phyloP scores from a whole-genome alignment of 192 early-diverging fungal genomes.

The Coemansia interrupta region DNA sequence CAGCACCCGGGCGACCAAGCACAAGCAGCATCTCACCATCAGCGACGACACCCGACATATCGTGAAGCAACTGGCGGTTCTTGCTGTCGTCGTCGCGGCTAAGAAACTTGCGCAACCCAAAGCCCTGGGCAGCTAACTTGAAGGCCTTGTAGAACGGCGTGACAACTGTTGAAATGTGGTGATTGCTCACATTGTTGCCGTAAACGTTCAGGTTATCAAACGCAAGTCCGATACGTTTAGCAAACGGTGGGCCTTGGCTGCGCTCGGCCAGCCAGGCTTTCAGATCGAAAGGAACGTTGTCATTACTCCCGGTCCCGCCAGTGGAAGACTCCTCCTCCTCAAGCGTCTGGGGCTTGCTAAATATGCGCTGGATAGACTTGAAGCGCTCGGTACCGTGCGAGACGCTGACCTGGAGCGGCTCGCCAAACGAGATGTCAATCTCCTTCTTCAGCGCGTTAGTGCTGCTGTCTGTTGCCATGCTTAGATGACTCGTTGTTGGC shows the following conservation, averaged over 20 bases:
- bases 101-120: slow-evolving; percentile 21
- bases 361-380: slow-evolving; percentile 30
- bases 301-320: not conserved
- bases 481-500: too few species aligned
- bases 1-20: slow-evolving; percentile 65
- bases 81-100: not conserved
- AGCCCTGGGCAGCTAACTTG: slow-evolving; percentile 16
- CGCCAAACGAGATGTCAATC: slow-evolving; percentile 35
- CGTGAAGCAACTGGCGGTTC: slow-evolving; percentile 52
- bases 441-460: not conserved
- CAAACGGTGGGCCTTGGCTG: slow-evolving; percentile 27
- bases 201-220: slow-evolving; percentile 38
- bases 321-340: slow-evolving; percentile 3
- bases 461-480: too few species aligned
- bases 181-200: slow-evolving; percentile 32
- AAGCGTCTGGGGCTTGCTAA: slow-evolving; percentile 10
- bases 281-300: slow-evolving; percentile 10
- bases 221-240: slow-evolving; percentile 45
- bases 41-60: slow-evolving; percentile 61
- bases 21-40: slow-evolving; percentile 72
- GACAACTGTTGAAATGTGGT: slow-evolving; percentile 39
- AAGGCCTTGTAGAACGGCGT: slow-evolving; percentile 42
- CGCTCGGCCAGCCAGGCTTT: slow-evolving; percentile 20
- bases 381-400: slow-evolving; percentile 26
- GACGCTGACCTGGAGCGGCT: slow-evolving; percentile 46